phyloP scores from a whole-genome alignment of 2,329 filamentous ascomycete genomes.

The Xylaria sp. region DNA sequence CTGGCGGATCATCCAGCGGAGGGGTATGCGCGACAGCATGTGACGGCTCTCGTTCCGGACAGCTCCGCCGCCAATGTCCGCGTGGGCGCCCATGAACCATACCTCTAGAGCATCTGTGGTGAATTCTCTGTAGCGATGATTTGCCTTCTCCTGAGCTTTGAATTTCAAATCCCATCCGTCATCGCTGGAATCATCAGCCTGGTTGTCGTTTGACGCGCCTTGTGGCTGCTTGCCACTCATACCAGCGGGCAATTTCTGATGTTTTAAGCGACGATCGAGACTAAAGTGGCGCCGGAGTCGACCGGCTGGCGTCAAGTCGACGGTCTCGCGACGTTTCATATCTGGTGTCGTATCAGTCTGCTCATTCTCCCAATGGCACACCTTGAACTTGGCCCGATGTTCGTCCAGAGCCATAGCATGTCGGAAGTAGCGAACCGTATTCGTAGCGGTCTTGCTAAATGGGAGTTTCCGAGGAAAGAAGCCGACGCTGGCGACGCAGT shows the following conservation, averaged over 20 bases:
- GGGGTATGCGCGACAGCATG: slow-evolving; percentile 36
- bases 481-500: slow-evolving; percentile 37
- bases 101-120: slow-evolving; percentile 36
- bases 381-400: slow-evolving; percentile 36
- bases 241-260: slow-evolving; percentile 5
- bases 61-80: slow-evolving; percentile 36
- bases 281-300: slow-evolving; percentile 17
- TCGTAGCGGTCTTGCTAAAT: slow-evolving; percentile 34
- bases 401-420: slow-evolving; percentile 37
- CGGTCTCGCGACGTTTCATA: slow-evolving; percentile 19
- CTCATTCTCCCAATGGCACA: slow-evolving; percentile 35
- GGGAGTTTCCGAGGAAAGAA: slow-evolving; percentile 37
- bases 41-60: slow-evolving; percentile 34
- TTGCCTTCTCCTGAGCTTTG: slow-evolving; percentile 29
- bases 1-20: slow-evolving; percentile 36
- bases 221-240: slow-evolving; percentile 9
- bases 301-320: slow-evolving; percentile 27
- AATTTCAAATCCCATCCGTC: slow-evolving; percentile 28
- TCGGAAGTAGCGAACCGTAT: slow-evolving; percentile 33
- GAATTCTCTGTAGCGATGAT: slow-evolving; percentile 26
- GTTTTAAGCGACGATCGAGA: slow-evolving; percentile 10
- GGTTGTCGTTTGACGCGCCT: background rate
- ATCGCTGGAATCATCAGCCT: slow-evolving; percentile 18
- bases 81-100: slow-evolving; percentile 37
- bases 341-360: background rate